phyloP scores from a whole-genome alignment of 2,329 filamentous ascomycete genomes.

The Aspergillus sp. region DNA sequence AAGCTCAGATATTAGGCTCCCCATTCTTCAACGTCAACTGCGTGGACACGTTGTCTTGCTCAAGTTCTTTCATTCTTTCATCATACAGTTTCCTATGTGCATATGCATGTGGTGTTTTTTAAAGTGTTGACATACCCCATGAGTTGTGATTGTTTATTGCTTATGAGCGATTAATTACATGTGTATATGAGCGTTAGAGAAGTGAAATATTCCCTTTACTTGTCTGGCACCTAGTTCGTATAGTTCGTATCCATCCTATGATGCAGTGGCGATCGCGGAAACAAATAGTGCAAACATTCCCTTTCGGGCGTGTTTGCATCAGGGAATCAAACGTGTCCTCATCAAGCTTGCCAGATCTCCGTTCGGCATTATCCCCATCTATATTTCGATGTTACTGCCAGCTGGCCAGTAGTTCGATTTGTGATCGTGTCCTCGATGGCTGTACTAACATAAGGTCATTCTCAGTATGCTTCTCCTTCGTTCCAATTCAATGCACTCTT shows the following conservation, averaged over 20 bases:
- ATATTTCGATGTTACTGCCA: constrained; percentile 26
- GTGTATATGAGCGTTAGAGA: neutral
- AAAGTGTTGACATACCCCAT: neutral
- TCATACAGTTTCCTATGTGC: neutral
- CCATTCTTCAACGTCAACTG: too few relatives aligned
- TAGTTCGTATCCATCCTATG: neutral
- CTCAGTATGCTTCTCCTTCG: neutral
- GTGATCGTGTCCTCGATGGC: constrained; percentile 27
- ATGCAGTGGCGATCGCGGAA: neutral
- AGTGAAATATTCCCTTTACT: neutral
- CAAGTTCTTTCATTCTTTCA: too few relatives aligned
- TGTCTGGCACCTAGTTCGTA: neutral
- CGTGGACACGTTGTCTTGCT: too few relatives aligned
- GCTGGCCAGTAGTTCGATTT: constrained; percentile 28
- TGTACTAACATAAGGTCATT: constrained; percentile 13
- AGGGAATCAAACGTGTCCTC: constrained; percentile 23
- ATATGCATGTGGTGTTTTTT: neutral
- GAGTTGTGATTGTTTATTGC: neutral
- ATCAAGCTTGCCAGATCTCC: constrained; percentile 7
- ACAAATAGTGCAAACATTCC: constrained; percentile 18
- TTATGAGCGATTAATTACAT: neutral
- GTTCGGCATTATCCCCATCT: constrained; percentile 11
- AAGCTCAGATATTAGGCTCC: constrained; percentile 47
- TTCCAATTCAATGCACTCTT: neutral
- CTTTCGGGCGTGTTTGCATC: constrained; percentile 13